phyloP scores from a whole-genome alignment of 495 filamentous ascomycete genomes.

The Hamigera avellanea region DNA sequence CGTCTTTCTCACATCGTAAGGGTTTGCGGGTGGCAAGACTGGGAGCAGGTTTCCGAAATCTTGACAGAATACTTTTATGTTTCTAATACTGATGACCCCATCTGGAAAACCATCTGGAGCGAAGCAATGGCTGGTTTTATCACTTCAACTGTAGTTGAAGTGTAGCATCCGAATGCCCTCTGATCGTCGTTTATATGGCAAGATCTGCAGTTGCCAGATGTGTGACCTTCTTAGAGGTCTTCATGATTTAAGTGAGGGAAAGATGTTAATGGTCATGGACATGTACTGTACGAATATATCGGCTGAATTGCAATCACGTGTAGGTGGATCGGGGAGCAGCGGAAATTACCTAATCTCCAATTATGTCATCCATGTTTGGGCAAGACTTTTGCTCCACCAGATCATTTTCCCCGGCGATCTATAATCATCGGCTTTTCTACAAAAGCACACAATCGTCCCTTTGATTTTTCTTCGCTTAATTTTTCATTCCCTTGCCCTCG shows the following conservation, averaged over 20 bases:
- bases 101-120: slow-evolving; percentile 21
- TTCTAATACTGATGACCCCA: slow-evolving; percentile 6
- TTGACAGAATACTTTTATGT: slow-evolving; percentile 17
- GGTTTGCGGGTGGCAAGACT: slow-evolving; percentile 18
- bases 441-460: too few species aligned
- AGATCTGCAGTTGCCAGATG: background rate
- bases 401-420: background rate
- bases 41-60: slow-evolving; percentile 16
- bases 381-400: too few species aligned
- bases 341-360: too few species aligned
- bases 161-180: background rate
- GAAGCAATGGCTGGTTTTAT: slow-evolving; percentile 16
- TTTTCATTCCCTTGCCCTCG: background rate
- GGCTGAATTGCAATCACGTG: too few species aligned
- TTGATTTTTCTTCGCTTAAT: background rate
- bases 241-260: too few species aligned
- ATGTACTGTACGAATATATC: too few species aligned
- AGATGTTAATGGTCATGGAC: too few species aligned
- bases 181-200: background rate
- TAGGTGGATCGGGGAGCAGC: too few species aligned
- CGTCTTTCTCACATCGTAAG: slow-evolving; percentile 14
- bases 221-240: too few species aligned
- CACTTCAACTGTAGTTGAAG: slow-evolving; percentile 2
- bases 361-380: too few species aligned
- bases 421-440: too few species aligned